Base-by-base conservation (phyloP, 139 green algal species). In the Picochlorum sp. region DNA sequence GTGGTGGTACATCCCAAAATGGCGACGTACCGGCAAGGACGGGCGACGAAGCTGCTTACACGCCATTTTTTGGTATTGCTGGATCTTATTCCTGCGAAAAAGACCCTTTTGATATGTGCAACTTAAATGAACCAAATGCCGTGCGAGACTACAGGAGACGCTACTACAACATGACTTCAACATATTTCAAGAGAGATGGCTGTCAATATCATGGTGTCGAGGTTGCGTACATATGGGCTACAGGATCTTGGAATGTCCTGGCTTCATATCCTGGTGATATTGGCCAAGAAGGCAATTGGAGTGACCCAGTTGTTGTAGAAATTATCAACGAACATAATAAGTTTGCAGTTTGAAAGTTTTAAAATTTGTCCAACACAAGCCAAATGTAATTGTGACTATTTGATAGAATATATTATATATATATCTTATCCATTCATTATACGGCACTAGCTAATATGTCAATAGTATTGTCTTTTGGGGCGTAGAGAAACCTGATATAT, bases 151-250 rank as follows among this genome's bases (percentile, higher is more conserved):
- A 74, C 59, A 54, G 57, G 5, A 36, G 56, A 25, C 51, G 59
- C 13, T 69, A 61, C 28, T 55, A 56, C 37, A 53, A 59, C 49
- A 63, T 60, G 29, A 69, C 55, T 2, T 25, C 37, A 7, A 10
- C 33, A 10, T 75, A 76, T 54, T 24, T 55, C 5, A n/a, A 59
- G 1, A 33, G 18, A 14, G 59, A 54, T 30, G 65, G 70, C 3
- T 76, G 66, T 24, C 40, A 43, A 13, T 75, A 72, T 51, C 47
- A 63, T 3, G 8, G 40, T 50, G 58, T 76, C 3, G 50, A 74
- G 44, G 57, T 50, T 14, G 55, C 68, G 4, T 79, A 76, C 36
- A 26, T 79, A 3, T 82, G 75, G 75, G 67, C 63, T 51, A 37
- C 63, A 18, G 64, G 44, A 43, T 58, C 36, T 29, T 81, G 69